A percentile compares a stretch with the other conserved stretches of the same genome.
phyloP scores from a whole-genome alignment of 2,329 filamentous ascomycete species.

The Cryphonectria japonica region DNA sequence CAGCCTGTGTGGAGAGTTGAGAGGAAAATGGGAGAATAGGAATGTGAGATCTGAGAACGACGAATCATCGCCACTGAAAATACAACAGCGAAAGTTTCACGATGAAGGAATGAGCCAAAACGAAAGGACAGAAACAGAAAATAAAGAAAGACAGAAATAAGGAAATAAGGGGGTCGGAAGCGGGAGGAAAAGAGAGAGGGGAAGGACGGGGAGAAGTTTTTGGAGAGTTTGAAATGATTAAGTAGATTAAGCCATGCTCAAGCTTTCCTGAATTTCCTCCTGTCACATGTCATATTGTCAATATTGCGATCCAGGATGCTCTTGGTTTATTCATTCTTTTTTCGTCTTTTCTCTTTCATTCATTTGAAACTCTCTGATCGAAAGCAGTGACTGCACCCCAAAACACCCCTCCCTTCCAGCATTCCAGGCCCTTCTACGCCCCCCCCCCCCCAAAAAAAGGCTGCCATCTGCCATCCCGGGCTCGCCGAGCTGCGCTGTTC shows the following conservation, averaged over 20 bases:
- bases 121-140: no score
- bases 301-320: not conserved
- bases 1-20: not conserved
- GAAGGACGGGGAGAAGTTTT: not conserved
- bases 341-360: not conserved
- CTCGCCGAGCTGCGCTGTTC: not conserved
- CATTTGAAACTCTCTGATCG: no score
- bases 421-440: not conserved
- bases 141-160: no score
- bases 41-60: not conserved
- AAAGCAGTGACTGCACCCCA: not conserved
- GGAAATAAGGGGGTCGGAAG: not conserved
- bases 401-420: not conserved
- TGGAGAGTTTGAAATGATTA: not conserved
- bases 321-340: not conserved
- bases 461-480: not conserved
- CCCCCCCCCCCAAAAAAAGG: not conserved
- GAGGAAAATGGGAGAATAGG: not conserved
- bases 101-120: not conserved
- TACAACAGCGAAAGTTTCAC: not conserved
- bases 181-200: no score
- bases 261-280: not conserved
- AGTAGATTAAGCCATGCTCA: not conserved
- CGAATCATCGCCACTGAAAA: not conserved
- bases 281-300: not conserved